Base-by-base conservation (phyloP, 176 grass and related monocot genomes). In the Eragrostis curvula region DNA sequence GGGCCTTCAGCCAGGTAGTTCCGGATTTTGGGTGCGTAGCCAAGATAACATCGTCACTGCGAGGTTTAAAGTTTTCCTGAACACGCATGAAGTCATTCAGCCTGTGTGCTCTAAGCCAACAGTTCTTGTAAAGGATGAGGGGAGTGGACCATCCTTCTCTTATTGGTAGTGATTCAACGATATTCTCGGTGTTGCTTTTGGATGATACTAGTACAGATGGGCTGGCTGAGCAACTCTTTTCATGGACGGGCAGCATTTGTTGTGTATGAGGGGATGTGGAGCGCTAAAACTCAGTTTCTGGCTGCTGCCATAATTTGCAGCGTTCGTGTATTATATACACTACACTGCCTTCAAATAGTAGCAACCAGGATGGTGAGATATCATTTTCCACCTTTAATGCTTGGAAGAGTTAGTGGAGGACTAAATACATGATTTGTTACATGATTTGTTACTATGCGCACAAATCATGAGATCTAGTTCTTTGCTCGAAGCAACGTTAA, bases 1-100 rank as follows among this genome's bases (percentile, higher is more conserved):
- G 73, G 9, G 83, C 73, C 30, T 86, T 86, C n/a, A 86, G 75
- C 75, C 75, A 72, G 2, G 83, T 86, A 8, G 83, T 79, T n/a
- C 83, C 74, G 0, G 30, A 58, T 45, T 86, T 86, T 12, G 62
- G 7, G 28, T 29, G 30, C 12, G 60, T 77, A 15, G 60, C 20
- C 7, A 85, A 27, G 16, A 70, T 24, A 12, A 85, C 23, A 21
- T 85, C 83, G 9, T 68, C 62, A 15, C 39, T 47, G 5, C 61
- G 64, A 20, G 62, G 7, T 41, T 36, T 15, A 28, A 71, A 85
- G 3, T n/a, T 29, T 8, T 78, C 58, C 27, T 79, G 58, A 32
- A 27, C 41, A 47, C 8, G n/a, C 42, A 46, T 5, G 42, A 44
- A 36, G 20, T 23, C 41, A 14, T 68, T 23, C 1, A 44, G 15